Percentiles rank a stretch among this genome's conserved stretches.
phyloP scores from a whole-genome alignment of 768 basidiomycete genomes.

The Pholiota molesta region DNA sequence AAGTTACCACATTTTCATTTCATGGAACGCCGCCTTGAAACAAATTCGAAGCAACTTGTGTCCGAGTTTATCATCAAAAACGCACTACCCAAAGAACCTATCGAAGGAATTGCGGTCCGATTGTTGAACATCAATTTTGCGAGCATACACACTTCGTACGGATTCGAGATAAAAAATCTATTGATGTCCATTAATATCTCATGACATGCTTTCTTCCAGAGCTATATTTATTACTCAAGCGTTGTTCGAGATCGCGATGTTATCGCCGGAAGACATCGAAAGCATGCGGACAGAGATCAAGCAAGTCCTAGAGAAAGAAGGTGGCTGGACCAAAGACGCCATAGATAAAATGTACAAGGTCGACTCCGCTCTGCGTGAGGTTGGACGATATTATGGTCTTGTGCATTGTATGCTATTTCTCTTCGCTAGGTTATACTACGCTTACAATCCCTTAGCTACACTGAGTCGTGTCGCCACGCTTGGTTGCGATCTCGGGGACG shows the following conservation, averaged over 20 bases:
- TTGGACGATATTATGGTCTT: slow-evolving; percentile 36
- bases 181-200: neutral
- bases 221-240: slow-evolving; percentile 40
- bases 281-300: slow-evolving; percentile 34
- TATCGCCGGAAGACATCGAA: slow-evolving; percentile 31
- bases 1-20: slow-evolving; percentile 8
- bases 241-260: slow-evolving; percentile 36
- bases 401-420: slow-evolving; percentile 31
- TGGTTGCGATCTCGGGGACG: slow-evolving; percentile 33
- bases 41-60: slow-evolving; percentile 23
- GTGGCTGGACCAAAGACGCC: slow-evolving; percentile 38
- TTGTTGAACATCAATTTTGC: slow-evolving; percentile 43
- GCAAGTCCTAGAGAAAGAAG: slow-evolving; percentile 36
- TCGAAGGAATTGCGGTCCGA: slow-evolving; percentile 36
- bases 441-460: slow-evolving; percentile 27
- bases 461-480: slow-evolving; percentile 31
- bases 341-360: slow-evolving; percentile 36
- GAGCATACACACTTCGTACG: slow-evolving; percentile 42
- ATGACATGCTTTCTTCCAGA: slow-evolving; percentile 16
- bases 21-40: neutral
- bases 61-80: slow-evolving; percentile 32
- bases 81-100: slow-evolving; percentile 32
- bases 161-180: neutral
- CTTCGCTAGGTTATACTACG: neutral
- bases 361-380: slow-evolving; percentile 39